These are phyloP conservation scores for Eucalyptus regnans DNA, from an alignment of 345 rosid genomes.

Conservation along the genomic window DNA sequence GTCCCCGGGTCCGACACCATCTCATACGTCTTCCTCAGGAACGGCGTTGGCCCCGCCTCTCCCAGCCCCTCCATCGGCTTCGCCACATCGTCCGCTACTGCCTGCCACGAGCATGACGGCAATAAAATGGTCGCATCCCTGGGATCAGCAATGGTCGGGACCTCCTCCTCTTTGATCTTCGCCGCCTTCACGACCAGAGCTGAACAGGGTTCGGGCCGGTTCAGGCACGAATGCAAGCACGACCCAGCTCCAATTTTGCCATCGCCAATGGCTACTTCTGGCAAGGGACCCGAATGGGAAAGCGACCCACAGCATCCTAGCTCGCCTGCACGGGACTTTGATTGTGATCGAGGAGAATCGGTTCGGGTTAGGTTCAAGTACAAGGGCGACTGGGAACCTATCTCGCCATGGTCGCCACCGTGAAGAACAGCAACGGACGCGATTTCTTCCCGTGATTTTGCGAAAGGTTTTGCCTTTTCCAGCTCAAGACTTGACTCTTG, in stretches of 20 bases:
- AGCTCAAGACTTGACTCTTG: too few relatives aligned
- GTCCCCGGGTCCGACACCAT: conserved; percentile 41
- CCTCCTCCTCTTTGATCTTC: neutral
- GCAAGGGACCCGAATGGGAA: neutral
- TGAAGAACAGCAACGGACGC: too few relatives aligned
- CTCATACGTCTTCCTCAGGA: conserved; percentile 38
- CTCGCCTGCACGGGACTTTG: too few relatives aligned
- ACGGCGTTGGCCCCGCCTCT: conserved; percentile 43
- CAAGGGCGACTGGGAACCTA: too few relatives aligned
- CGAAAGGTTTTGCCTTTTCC: too few relatives aligned
- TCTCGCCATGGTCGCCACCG: neutral
- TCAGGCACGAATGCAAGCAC: neutral
- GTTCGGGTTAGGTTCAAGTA: too few relatives aligned
- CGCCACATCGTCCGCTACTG: conserved; percentile 3
- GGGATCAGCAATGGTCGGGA: neutral
- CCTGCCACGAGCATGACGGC: neutral
- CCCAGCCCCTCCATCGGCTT: conserved; percentile 44
- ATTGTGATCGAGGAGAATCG: too few relatives aligned
- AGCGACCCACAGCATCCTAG: neutral
- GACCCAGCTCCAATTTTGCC: neutral
- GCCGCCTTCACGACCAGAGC: neutral
- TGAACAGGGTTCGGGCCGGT: neutral
- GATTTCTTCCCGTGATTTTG: too few relatives aligned
- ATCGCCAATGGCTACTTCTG: neutral
- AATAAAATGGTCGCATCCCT: neutral